phyloP scores from a whole-genome alignment of 140 eudicot species.

The Anethum foeniculum region DNA sequence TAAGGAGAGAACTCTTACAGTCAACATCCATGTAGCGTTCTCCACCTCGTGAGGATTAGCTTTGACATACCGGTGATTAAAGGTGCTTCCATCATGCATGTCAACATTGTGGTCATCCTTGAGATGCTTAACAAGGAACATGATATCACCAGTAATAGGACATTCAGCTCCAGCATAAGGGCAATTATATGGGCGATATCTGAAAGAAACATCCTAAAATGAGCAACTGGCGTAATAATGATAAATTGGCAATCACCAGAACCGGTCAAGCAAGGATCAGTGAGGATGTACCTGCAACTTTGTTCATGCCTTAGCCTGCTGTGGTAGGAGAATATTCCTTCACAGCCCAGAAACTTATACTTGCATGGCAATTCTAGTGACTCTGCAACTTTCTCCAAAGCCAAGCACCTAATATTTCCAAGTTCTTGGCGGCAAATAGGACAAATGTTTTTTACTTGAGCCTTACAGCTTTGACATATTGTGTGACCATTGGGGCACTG shows the following conservation, averaged over 20 bases:
- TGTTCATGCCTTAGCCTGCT: constrained; percentile 13
- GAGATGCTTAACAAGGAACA: constrained; percentile 13
- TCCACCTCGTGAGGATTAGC: constrained; percentile 14
- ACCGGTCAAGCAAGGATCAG: background rate
- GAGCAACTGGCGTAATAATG: background rate
- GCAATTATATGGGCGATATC: constrained; percentile 8
- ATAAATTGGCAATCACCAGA: background rate
- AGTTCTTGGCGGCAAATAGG: constrained; percentile 13
- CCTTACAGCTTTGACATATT: constrained; percentile 10
- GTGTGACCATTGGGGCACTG: constrained; percentile 16
- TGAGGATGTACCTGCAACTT: constrained; percentile 10
- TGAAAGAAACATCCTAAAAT: background rate
- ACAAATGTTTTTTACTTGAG: constrained; percentile 6
- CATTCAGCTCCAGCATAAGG: constrained; percentile 17
- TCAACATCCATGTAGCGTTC: constrained; percentile 14
- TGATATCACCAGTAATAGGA: constrained; percentile 7
- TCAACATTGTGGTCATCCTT: constrained; percentile 11
- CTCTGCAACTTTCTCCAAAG: constrained; percentile 12
- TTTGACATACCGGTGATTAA: constrained; percentile 12
- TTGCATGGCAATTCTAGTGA: constrained; percentile 12
- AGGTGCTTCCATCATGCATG: constrained; percentile 16
- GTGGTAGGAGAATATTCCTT: constrained; percentile 8
- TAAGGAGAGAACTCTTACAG: constrained; percentile 5
- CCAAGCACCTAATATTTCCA: constrained; percentile 15
- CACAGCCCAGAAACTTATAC: constrained; percentile 7